A percentile compares a stretch with the other conserved stretches of the same genome.
phyloP scores from a whole-genome alignment of 192 early-diverging fungal genomes.

The Backusella sp. region DNA sequence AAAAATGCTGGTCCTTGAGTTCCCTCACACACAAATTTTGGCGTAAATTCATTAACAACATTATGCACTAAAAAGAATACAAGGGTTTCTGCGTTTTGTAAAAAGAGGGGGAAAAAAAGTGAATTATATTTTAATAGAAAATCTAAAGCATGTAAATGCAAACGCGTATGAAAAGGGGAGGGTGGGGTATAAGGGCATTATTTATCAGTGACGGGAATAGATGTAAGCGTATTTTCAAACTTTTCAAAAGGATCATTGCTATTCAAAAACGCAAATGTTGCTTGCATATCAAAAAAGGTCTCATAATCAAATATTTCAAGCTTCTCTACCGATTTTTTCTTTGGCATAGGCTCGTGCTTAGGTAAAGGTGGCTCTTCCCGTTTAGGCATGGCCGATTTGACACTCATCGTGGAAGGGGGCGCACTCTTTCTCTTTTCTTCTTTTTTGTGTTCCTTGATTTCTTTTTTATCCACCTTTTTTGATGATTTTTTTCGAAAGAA shows the following conservation, averaged over 20 bases:
- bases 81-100: background rate
- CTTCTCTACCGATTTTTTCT: background rate
- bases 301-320: slow-evolving; percentile 4
- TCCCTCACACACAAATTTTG: background rate
- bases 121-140: background rate
- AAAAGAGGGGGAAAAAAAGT: background rate
- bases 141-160: background rate
- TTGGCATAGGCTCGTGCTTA: background rate
- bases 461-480: background rate
- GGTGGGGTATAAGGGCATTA: background rate
- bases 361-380: background rate
- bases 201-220: background rate
- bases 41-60: background rate
- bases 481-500: slow-evolving; percentile 13
- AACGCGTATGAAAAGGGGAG: background rate
- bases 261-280: slow-evolving; percentile 11
- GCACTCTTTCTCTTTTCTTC: slow-evolving; percentile 10
- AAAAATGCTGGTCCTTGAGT: background rate
- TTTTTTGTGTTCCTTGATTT: background rate
- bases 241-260: background rate
- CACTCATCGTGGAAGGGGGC: slow-evolving; percentile 1
- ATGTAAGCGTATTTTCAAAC: background rate
- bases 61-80: background rate
- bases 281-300: slow-evolving; percentile 14
- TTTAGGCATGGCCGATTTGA: slow-evolving; percentile 1